Evolutionary conservation across 495 filamentous ascomycete species (phyloP).

Genomic region (Lichina pygmaea): DNA sequence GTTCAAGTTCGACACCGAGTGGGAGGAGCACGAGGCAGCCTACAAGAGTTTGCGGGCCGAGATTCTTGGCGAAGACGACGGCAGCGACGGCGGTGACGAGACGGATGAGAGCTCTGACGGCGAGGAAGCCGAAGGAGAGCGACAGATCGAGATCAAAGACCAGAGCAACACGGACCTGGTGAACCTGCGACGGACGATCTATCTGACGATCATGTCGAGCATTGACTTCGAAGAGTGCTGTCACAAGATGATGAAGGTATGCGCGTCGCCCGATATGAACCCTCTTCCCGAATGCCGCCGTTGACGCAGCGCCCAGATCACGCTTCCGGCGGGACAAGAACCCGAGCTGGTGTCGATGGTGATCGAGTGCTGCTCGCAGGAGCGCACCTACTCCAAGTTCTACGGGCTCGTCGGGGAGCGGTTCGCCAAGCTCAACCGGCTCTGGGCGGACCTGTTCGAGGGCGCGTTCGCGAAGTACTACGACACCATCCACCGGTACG

Average conservation of each 20-base stretch:
- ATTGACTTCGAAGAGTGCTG: slow-evolving; percentile 86
- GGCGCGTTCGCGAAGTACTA: slow-evolving; percentile 76
- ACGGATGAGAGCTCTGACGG: slow-evolving; percentile 47
- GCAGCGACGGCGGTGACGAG: slow-evolving; percentile 45
- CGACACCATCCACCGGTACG: slow-evolving; percentile 88
- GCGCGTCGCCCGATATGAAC: background rate
- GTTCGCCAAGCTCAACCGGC: slow-evolving; percentile 79
- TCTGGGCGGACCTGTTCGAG: slow-evolving; percentile 85
- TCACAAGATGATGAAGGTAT: slow-evolving; percentile 71
- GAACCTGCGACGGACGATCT: slow-evolving; percentile 80
- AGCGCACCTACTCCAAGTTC: slow-evolving; percentile 89
- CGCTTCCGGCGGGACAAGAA: slow-evolving; percentile 67
- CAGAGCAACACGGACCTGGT: slow-evolving; percentile 88
- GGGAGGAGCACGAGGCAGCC: slow-evolving; percentile 70
- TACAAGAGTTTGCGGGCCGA: slow-evolving; percentile 78
- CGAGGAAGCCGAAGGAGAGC: slow-evolving; percentile 51
- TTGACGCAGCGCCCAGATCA: slow-evolving; percentile 19
- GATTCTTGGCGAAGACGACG: slow-evolving; percentile 78
- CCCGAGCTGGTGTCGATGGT: slow-evolving; percentile 85
- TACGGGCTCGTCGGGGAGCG: slow-evolving; percentile 83
- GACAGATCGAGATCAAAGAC: slow-evolving; percentile 80
- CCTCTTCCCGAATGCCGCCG: slow-evolving; percentile 1
- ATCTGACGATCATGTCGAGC: slow-evolving; percentile 88
- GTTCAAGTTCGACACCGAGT: slow-evolving; percentile 81
- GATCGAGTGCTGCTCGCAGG: slow-evolving; percentile 83